Evolutionary conservation across 768 basidiomycete genomes (phyloP).

Genomic region (Termitomyces sp.): DNA sequence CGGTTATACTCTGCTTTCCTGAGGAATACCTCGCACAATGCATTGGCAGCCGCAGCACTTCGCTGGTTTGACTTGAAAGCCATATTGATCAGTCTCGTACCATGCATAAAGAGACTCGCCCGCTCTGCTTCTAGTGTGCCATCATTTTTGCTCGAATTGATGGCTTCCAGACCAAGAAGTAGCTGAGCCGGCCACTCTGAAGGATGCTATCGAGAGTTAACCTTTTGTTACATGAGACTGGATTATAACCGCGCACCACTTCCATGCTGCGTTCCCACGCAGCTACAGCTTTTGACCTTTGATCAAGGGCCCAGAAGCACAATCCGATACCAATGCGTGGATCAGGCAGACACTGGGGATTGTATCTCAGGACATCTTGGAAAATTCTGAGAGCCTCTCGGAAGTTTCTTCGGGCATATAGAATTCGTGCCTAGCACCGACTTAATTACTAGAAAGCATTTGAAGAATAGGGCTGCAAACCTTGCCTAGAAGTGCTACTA

Average conservation of each 20-base stretch:
- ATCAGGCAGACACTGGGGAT: conserved; percentile 81
- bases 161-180: conserved; percentile 78
- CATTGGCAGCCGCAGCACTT: conserved; percentile 80
- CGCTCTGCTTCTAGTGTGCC: conserved; percentile 60
- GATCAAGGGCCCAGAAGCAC: conserved; percentile 87
- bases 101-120: conserved; percentile 50
- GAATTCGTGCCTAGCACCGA: conserved; percentile 64
- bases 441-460: neutral
- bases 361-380: conserved; percentile 75
- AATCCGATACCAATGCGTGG: conserved; percentile 95
- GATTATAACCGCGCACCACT: conserved; percentile 50
- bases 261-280: conserved; percentile 91
- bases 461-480: conserved; percentile 28
- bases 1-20: conserved; percentile 60
- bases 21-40: conserved; percentile 74
- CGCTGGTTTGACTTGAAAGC: conserved; percentile 79
- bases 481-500: conserved; percentile 86
- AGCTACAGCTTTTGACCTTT: conserved; percentile 73
- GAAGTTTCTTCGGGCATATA: conserved; percentile 74
- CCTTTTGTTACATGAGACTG: neutral
- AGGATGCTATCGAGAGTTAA: conserved; percentile 50
- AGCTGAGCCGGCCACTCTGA: conserved; percentile 75
- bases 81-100: conserved; percentile 66
- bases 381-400: conserved; percentile 79
- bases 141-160: conserved; percentile 81